phyloP scores from a whole-genome alignment of 257 asterid species.

The Craterostigma plantagineum region DNA sequence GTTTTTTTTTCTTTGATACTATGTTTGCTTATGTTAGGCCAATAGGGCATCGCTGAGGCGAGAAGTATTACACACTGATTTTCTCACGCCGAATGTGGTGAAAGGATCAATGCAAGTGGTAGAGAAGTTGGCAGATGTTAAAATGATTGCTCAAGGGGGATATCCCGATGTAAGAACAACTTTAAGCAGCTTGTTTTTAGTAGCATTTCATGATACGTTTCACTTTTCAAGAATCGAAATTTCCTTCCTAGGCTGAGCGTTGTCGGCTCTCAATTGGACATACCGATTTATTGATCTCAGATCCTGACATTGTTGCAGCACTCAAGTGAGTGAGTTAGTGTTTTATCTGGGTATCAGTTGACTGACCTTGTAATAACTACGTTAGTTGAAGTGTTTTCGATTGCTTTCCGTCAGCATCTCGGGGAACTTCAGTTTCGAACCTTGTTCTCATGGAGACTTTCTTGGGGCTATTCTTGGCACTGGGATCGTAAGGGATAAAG shows the following conservation, averaged over 20 bases:
- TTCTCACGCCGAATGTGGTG: constrained; percentile 71
- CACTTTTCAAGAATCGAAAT: constrained; percentile 3
- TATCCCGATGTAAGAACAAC: constrained; percentile 72
- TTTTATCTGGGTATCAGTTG: constrained; percentile 2
- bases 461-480: constrained; percentile 91
- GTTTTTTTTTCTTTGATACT: neutral
- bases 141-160: constrained; percentile 69
- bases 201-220: neutral
- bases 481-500: constrained; percentile 73
- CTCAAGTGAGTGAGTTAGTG: constrained; percentile 30
- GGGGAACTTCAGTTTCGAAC: constrained; percentile 70
- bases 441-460: constrained; percentile 88
- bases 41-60: constrained; percentile 55
- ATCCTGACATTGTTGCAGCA: constrained; percentile 77
- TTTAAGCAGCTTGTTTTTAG: too few species aligned
- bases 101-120: constrained; percentile 48
- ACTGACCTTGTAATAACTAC: neutral
- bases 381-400: neutral
- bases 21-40: constrained; percentile 26
- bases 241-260: constrained; percentile 52
- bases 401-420: constrained; percentile 33
- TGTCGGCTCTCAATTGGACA: constrained; percentile 89
- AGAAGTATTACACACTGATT: constrained; percentile 67
- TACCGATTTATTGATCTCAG: constrained; percentile 45
- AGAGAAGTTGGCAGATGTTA: constrained; percentile 43